Evolutionary conservation across 1,284 basidiomycete species (phyloP).

Genomic region (Leccinum subrobustum): DNA sequence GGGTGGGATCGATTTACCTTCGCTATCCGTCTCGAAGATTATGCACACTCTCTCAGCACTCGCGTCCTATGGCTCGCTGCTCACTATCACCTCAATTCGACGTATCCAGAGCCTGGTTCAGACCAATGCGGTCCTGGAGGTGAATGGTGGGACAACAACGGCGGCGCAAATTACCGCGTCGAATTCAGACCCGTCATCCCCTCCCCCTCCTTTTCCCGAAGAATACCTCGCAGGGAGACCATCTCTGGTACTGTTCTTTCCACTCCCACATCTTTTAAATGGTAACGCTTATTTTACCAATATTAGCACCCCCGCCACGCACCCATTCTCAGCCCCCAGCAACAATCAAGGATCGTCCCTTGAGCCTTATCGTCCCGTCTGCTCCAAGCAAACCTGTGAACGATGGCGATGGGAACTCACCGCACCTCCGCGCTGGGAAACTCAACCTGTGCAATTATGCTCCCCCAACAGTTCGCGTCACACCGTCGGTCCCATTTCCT

Average conservation of each 20-base stretch:
- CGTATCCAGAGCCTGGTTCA: constrained; percentile 40
- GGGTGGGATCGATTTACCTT: constrained; percentile 62
- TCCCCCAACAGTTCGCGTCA: constrained; percentile 17
- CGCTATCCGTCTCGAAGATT: constrained; percentile 72
- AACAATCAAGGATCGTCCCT: constrained; percentile 16
- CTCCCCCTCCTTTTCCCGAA: not conserved
- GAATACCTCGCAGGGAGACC: constrained; percentile 20
- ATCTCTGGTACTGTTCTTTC: constrained; percentile 19
- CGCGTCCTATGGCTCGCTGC: constrained; percentile 67
- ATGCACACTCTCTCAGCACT: constrained; percentile 62
- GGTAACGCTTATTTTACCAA: constrained; percentile 4
- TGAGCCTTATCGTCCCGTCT: constrained; percentile 7
- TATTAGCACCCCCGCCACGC: constrained; percentile 8
- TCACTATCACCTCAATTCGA: constrained; percentile 46
- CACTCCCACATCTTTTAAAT: not conserved
- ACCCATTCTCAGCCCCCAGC: not conserved
- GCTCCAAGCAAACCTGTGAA: not conserved
- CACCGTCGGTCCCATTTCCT: constrained; percentile 5
- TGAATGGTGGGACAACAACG: constrained; percentile 91
- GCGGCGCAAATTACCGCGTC: constrained; percentile 75
- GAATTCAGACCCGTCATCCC: constrained; percentile 42
- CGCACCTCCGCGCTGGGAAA: constrained; percentile 16
- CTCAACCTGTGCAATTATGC: constrained; percentile 28
- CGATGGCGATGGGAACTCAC: not conserved
- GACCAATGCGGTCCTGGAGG: constrained; percentile 44